Conservation (phyloP, 2,329 filamentous ascomycete genomes). For the Verticillium albo-atrum region DNA sequence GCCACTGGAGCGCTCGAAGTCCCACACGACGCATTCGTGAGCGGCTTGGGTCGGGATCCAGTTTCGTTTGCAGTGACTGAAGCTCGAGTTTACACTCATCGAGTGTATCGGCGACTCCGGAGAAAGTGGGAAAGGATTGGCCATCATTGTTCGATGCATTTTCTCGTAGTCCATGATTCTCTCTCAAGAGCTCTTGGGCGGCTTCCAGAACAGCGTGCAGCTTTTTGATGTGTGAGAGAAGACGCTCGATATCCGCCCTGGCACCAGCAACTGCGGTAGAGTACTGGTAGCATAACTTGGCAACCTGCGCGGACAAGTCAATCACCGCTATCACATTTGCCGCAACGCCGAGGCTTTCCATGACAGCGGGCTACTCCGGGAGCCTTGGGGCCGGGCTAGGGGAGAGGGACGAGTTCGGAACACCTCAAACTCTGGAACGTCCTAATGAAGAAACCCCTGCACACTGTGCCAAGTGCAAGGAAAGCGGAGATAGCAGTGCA, state of each 20-base stretch:
- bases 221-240: conserved; percentile 20
- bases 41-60: conserved; percentile 15
- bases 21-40: conserved; percentile 25
- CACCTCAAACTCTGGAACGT: too few species aligned
- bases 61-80: conserved; percentile 15
- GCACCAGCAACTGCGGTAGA: conserved; percentile 24
- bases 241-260: conserved; percentile 23
- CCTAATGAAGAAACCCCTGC: too few species aligned
- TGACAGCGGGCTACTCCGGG: background rate
- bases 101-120: conserved; percentile 15
- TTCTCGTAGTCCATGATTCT: conserved; percentile 9
- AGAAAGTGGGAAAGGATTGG: conserved; percentile 18
- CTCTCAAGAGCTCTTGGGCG: conserved; percentile 19
- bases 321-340: conserved; percentile 32
- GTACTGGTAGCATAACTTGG: conserved; percentile 27
- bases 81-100: conserved; percentile 15
- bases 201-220: conserved; percentile 19
- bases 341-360: conserved; percentile 25
- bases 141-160: background rate
- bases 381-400: too few species aligned
- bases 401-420: too few species aligned
- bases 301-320: conserved; percentile 30
- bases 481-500: too few species aligned
- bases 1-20: conserved; percentile 31
- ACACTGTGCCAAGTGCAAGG: too few species aligned